Percentiles rank a stretch among this genome's conserved stretches.
phyloP scores from a whole-genome alignment of 78 protist genomes.

The Dictyostelium intermedium region DNA sequence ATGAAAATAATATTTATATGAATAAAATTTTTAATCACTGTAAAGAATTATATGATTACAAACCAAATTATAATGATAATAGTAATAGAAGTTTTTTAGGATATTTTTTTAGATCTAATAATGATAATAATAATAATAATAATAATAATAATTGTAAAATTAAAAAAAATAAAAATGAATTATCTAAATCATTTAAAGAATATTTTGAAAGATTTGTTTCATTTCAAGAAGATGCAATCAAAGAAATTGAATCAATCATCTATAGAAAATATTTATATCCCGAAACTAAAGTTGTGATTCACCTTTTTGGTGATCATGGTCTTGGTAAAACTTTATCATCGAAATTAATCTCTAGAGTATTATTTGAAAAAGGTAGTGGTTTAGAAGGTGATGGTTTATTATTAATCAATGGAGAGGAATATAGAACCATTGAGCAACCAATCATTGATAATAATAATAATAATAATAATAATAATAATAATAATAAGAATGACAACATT shows the following conservation, averaged over 20 bases:
- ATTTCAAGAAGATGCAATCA: background rate
- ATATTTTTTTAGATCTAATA: background rate
- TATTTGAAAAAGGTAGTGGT: constrained; percentile 10
- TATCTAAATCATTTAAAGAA: background rate
- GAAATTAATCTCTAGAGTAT: background rate
- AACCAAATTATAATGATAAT: background rate
- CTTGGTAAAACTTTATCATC: constrained; percentile 41
- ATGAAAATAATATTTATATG: background rate
- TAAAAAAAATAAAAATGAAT: background rate
- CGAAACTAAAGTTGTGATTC: background rate
- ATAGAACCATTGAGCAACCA: background rate
- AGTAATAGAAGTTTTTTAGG: background rate
- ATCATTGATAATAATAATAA: background rate
- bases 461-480: background rate
- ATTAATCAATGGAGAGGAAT: constrained; percentile 14
- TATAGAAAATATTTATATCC: constrained; percentile 7
- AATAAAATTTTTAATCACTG: background rate
- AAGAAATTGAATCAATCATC: background rate
- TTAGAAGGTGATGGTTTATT: constrained; percentile 62
- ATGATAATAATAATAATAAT: background rate
- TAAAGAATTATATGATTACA: background rate
- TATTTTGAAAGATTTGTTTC: background rate
- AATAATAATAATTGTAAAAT: background rate
- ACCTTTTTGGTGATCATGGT: constrained; percentile 47
- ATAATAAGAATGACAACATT: background rate